Evolutionary conservation across 2,329 filamentous ascomycete genomes (phyloP), one percentile per base, ranked within the genome.

Genomic region (Penicillium polonicum): DNA sequence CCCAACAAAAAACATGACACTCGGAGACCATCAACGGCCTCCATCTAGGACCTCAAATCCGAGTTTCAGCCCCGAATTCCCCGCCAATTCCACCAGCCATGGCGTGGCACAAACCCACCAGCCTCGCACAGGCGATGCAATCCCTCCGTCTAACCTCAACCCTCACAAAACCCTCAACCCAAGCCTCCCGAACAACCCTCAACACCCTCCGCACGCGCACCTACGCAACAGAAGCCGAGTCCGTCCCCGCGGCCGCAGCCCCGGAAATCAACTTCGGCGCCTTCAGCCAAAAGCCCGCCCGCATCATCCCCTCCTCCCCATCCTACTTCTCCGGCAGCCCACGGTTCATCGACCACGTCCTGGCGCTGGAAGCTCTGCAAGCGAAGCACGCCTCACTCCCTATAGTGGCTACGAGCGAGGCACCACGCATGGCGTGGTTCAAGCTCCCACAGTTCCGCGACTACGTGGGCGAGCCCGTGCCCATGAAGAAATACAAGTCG

Each of bases 311-410:
- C 21, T 83, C 83, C 27, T 96, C 92, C 36, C 88, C 91, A 3
- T 94, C 93, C n/a, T 99, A 99, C 78, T 99, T 97, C 80, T 92
- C 91, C 52, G 88, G 88, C 52, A 88, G 88, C 60, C 89, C 92
- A 2, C 82, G 83, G 54, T 97, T 96, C 80, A 94, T 88, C 76
- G 94, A 99, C 77, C 85, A 90, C 69, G 85, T 89, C 66, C 83
- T 97, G 64, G 79, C 81, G 45, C 82, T 99, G 48, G 85, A 91
- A 67, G 81, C 83, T 12, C 82, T 97, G 25, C 78, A 89, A 56
- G 85, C 85, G 52, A 88, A 86, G 74, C 88, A 94, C 72, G 82
- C 85, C 56, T 81, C 86, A 27, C 83, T 97, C 15, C 94, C 94
- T 7, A 83, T 80, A 4, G 78, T 92, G 12, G 76, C 85, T 1